phyloP scores from a whole-genome alignment of 345 rosid species.

The Melastoma malabathricum region DNA sequence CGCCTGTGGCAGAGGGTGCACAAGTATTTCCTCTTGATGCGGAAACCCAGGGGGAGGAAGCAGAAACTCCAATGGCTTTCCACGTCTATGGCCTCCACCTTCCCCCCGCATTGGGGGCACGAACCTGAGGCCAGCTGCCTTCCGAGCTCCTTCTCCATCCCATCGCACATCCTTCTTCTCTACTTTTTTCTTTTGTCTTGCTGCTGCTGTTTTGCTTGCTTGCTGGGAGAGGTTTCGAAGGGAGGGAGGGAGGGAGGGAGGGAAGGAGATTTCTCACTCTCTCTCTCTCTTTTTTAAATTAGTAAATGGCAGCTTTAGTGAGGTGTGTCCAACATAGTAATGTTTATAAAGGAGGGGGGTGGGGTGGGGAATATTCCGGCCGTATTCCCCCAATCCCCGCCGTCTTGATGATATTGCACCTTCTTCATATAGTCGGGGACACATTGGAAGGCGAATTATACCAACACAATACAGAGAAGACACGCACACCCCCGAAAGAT shows the following conservation, averaged over 20 bases:
- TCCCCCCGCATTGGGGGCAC: slow-evolving; percentile 76
- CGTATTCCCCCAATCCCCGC: too few relatives aligned
- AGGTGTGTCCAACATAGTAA: too few relatives aligned
- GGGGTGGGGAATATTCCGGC: neutral
- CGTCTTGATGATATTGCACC: too few relatives aligned
- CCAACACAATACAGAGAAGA: too few relatives aligned
- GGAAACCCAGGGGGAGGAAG: slow-evolving; percentile 58
- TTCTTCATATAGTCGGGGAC: too few relatives aligned
- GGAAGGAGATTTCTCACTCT: neutral
- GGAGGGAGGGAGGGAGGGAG: neutral
- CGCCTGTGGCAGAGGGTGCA: slow-evolving; percentile 55
- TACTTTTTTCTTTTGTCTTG: slow-evolving; percentile 2
- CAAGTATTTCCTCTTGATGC: slow-evolving; percentile 41
- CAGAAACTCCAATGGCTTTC: slow-evolving; percentile 71
- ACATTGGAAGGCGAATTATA: too few relatives aligned
- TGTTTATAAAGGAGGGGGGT: neutral
- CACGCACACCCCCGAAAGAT: too few relatives aligned
- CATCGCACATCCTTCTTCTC: slow-evolving; percentile 32
- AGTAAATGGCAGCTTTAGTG: too few relatives aligned
- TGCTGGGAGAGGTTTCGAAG: neutral
- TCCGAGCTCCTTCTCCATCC: slow-evolving; percentile 50
- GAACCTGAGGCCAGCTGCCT: slow-evolving; percentile 62
- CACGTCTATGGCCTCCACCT: slow-evolving; percentile 51
- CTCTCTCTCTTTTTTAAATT: too few relatives aligned
- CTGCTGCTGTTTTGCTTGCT: neutral